Percentiles rank a stretch among this genome's conserved stretches.
Evolutionary conservation across 371 early-diverging fungal species (phyloP).

Genomic region (Nosema muscidifuracis): DNA sequence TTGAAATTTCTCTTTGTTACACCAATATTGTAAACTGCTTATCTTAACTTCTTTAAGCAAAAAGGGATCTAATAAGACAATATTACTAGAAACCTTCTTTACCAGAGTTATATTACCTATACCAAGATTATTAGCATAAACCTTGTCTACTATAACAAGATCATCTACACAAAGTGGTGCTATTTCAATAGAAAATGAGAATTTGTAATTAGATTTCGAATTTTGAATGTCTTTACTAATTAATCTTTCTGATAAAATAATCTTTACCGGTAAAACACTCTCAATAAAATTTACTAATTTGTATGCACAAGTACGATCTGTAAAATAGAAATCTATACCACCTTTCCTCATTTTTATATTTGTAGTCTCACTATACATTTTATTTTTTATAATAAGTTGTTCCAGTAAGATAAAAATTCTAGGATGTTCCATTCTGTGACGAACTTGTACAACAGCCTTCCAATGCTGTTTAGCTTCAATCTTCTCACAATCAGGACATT

Average conservation of each 20-base stretch:
- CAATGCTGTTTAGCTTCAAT: constrained; percentile 95
- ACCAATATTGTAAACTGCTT: constrained; percentile 42
- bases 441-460: constrained; percentile 93
- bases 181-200: constrained; percentile 85
- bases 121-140: constrained; percentile 41
- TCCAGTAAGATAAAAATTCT: constrained; percentile 93
- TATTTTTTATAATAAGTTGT: constrained; percentile 91
- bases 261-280: constrained; percentile 70
- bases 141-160: constrained; percentile 65
- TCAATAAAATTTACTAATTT: constrained; percentile 87
- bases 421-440: constrained; percentile 84
- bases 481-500: constrained; percentile 91
- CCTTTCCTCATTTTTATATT: constrained; percentile 92
- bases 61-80: constrained; percentile 47
- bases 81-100: constrained; percentile 38
- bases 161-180: constrained; percentile 94
- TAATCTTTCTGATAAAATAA: constrained; percentile 83
- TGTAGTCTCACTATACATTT: constrained; percentile 79
- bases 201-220: constrained; percentile 84
- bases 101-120: constrained; percentile 46
- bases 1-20: constrained; percentile 40
- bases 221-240: constrained; percentile 89
- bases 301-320: constrained; percentile 76
- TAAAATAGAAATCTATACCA: constrained; percentile 95
- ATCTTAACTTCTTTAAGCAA: constrained; percentile 35